Evolutionary conservation across 2,329 filamentous ascomycete species (phyloP).

Genomic region (Pyricularia sp.): DNA sequence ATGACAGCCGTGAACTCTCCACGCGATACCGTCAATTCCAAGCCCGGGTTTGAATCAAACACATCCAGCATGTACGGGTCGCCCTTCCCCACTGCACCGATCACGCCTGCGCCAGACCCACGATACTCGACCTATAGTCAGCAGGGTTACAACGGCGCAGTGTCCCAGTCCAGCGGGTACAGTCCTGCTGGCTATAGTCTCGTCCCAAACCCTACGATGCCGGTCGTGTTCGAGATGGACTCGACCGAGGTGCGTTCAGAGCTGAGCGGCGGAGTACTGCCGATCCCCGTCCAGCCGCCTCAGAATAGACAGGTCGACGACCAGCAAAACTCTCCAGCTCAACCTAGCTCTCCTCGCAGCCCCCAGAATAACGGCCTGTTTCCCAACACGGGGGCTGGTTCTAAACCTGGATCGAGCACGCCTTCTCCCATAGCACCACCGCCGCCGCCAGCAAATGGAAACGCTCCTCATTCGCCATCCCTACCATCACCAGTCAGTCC

Average conservation of each 20-base stretch:
- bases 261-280: neutral
- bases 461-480: neutral
- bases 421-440: no score
- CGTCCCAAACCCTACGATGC: neutral
- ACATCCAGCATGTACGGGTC: neutral
- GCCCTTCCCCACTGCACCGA: neutral
- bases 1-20: neutral
- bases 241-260: neutral
- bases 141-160: neutral
- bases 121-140: neutral
- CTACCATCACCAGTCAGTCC: neutral
- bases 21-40: neutral
- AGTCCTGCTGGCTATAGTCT: neutral
- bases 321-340: no score
- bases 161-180: neutral
- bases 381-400: no score
- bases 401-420: no score
- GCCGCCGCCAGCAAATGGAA: no score
- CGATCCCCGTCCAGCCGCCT: neutral
- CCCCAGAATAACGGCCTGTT: neutral
- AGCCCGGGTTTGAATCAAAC: neutral
- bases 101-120: neutral
- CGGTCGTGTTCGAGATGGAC: conserved; percentile 5
- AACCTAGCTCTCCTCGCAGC: neutral
- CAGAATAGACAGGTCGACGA: neutral